phyloP scores from a whole-genome alignment of 495 filamentous ascomycete genomes.

The Parathielavia hyrcaniae region DNA sequence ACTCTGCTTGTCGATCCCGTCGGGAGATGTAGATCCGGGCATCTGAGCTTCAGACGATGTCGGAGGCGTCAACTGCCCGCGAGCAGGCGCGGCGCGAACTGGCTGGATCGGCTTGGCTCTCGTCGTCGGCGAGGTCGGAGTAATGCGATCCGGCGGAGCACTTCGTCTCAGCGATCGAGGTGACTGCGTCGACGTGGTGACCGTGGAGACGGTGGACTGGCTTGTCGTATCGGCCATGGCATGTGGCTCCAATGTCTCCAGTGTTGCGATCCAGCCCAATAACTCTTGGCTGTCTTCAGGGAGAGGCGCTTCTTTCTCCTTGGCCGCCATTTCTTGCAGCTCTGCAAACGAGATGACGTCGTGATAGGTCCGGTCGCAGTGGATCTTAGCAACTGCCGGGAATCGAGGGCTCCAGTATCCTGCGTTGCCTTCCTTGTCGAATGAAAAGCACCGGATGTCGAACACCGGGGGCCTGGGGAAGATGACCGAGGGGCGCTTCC shows the following conservation, averaged over 20 bases:
- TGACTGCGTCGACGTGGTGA: slow-evolving; percentile 5
- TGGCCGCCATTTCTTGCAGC: slow-evolving; percentile 39
- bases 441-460: slow-evolving; percentile 45
- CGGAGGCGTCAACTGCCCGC: neutral
- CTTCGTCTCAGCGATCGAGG: neutral
- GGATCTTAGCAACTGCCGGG: slow-evolving; percentile 42
- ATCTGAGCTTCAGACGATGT: neutral
- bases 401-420: slow-evolving; percentile 45
- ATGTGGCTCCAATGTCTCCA: slow-evolving; percentile 44
- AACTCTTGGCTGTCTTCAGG: slow-evolving; percentile 46
- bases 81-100: neutral
- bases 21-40: neutral
- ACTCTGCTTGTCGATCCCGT: neutral
- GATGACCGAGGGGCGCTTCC: slow-evolving; percentile 33
- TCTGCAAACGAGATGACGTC: slow-evolving; percentile 41
- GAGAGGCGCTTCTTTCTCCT: slow-evolving; percentile 31
- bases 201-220: slow-evolving; percentile 18
- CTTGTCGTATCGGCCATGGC: slow-evolving; percentile 25
- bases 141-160: neutral
- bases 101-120: neutral
- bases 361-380: slow-evolving; percentile 41
- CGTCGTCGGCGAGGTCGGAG: neutral
- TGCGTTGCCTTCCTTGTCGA: slow-evolving; percentile 40
- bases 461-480: slow-evolving; percentile 41
- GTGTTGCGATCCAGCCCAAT: slow-evolving; percentile 48